Base-by-base conservation (phyloP, 352 stramenopile species). In the Globisporangium cystogenes region DNA sequence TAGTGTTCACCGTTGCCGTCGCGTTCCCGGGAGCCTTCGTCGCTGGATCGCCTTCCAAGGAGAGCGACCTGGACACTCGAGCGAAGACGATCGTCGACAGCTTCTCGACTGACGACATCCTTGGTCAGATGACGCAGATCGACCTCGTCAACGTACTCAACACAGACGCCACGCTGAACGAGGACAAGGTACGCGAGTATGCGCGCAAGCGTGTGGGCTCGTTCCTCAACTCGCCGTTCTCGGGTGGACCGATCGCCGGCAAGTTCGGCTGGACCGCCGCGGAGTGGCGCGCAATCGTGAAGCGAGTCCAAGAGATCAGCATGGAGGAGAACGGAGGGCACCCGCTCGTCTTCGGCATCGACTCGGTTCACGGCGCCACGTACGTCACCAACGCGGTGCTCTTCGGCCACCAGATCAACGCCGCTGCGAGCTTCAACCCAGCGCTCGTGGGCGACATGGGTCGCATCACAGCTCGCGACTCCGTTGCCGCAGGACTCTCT, bases 361-460 rank as follows among this genome's bases (percentile, higher is more conserved):
- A 97, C 64, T 95, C 80, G 29, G 82, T 96, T 18, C 90, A 97
- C 58, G 90, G 90, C 11, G 88, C 87, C 1, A 94, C 84, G 57
- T 96, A 96, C 68, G 69, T 97, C 24, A 52, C 64, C 33, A 82
- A 76, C 16, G 78, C 90, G 3, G 76, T 85, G 7, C 66, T 96
- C 21, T 94, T 96, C 39, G 84, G 81, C 1, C 87, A 97, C 55
- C 78, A 95, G 47, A 83, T 98, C 60, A 96, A 96, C 46, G 62
- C 82, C 8, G 91, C 75, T 0, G 84, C 91, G 2, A 89, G 79
- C 4, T 98, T 97, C 71, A 96, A 97, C 57, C 64, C 72, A 1
- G 72, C 78, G 4, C 48, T 95, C 15, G 78, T 90, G 14, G 78
- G 80, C 47, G 27, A 76, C 26, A 79, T 90, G 33, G 90, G 87